Evolutionary conservation across 495 filamentous ascomycete species (phyloP), one percentile per base, ranked within the genome.

Genomic region (Chaetomium tenue): DNA sequence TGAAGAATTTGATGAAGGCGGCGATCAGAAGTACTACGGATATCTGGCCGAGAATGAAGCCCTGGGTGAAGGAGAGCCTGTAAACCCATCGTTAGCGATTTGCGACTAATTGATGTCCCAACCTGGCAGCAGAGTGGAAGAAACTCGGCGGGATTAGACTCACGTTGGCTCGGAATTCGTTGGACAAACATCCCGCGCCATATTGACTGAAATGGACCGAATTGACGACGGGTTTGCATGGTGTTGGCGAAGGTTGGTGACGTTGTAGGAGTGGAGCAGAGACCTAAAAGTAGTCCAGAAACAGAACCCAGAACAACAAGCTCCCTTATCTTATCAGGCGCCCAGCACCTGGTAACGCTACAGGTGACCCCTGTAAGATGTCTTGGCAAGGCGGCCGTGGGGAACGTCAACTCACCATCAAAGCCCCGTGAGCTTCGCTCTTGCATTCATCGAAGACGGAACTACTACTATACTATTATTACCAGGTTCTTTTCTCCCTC

Each of bases 1-100:
- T 97, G 86, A 98, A 98, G 85, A 97, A 98, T 77, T 96, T 96
- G 77, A 98, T 98, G 80, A 98, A 98, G 67, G 88, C 89, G 56
- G 91, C 91, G 64, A 98, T 86, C 61, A 98, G 78, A 30, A 98
- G 80, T 5, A 96, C 89, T 33, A 98, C 88, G 37, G 91, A 94
- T 62, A 98, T 82, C 75, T 98, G 94, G 53, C 94, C 94, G 55
- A 97, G 82, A 64, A 98, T 85, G 68, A 98, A 90, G 28, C 94
- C 94, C 77, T 96, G 90, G 12, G 90, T 93, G 77, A 96, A 97
- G 23, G 92, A 92, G 67, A 93, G 82, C 30, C 91, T 94, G 68
- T 60, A 37, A n/a, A 22, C 11, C 6, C n/a, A 1, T 9, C 11
- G 64, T 61, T 64, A 61, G 66, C 67, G 22, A 13, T n/a, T 20